phyloP scores from a whole-genome alignment of 306 rosid genomes.

The Vicia faba region DNA sequence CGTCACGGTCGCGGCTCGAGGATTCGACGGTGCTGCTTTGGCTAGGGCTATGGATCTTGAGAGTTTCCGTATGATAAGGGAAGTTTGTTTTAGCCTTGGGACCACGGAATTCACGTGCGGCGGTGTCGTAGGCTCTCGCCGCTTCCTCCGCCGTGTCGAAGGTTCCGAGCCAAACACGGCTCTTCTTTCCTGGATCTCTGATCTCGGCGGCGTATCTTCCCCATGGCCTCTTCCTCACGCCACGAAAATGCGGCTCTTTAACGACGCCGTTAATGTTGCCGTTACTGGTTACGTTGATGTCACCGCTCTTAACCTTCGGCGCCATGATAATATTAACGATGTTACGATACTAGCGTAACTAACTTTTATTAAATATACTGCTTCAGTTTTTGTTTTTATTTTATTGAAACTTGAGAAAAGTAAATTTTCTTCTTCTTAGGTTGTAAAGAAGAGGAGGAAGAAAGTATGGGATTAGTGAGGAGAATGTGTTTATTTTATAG shows the following conservation, averaged over 20 bases:
- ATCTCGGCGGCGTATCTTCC: constrained; percentile 98
- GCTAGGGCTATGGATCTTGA: constrained; percentile 65
- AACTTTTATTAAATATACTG: background rate
- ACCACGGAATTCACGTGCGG: constrained; percentile 90
- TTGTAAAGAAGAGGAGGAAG: background rate
- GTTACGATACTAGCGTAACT: background rate
- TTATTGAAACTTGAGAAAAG: no score
- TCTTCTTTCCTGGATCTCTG: constrained; percentile 88
- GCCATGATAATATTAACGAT: constrained; percentile 49
- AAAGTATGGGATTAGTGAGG: constrained; percentile 8
- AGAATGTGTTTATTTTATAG: constrained; percentile 45
- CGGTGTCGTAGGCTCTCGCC: constrained; percentile 86
- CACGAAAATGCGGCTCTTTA: constrained; percentile 86
- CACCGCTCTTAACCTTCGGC: constrained; percentile 62
- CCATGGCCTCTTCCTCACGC: constrained; percentile 98
- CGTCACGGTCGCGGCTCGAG: constrained; percentile 63
- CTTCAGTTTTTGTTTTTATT: no score
- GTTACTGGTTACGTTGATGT: constrained; percentile 33
- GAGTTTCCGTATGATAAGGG: constrained; percentile 45
- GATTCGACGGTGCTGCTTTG: constrained; percentile 98
- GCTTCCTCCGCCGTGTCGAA: constrained; percentile 97
- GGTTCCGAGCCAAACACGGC: constrained; percentile 99
- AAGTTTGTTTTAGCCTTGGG: constrained; percentile 93
- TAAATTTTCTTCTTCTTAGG: background rate
- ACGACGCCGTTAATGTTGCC: constrained; percentile 35